Percentiles rank a stretch among this genome's conserved stretches.
Evolutionary conservation across 768 basidiomycete species (phyloP).

Genomic region (Candolleomyces eurysporus): DNA sequence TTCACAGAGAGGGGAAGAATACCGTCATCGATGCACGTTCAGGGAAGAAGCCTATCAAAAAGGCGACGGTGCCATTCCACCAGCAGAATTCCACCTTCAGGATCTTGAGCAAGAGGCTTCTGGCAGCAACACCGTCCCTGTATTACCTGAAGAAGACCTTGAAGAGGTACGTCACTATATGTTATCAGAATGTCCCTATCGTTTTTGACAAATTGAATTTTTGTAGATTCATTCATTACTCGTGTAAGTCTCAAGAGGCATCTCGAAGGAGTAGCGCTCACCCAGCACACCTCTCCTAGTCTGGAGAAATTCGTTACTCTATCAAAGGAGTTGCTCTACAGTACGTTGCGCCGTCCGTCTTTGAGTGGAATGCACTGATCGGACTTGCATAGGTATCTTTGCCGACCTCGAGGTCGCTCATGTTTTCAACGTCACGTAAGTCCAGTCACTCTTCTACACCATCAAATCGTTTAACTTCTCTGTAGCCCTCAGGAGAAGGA

Average conservation of each 20-base stretch:
- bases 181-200: not conserved
- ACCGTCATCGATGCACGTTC: conserved; percentile 19
- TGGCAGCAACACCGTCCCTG: conserved; percentile 19
- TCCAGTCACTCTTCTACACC: not conserved
- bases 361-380: not conserved
- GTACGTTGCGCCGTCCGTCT: not conserved
- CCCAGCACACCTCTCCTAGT: conserved; percentile 9
- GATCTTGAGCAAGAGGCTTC: not conserved
- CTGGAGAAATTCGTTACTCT: no score
- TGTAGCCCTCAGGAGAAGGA: conserved; percentile 41
- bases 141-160: conserved; percentile 40
- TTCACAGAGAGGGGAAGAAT: conserved; percentile 41
- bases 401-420: conserved; percentile 52
- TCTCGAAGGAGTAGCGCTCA: not conserved
- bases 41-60: conserved; percentile 25
- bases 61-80: conserved; percentile 29
- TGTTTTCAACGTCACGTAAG: conserved; percentile 42
- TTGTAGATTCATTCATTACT: conserved; percentile 53
- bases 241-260: conserved; percentile 36
- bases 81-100: conserved; percentile 41
- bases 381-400: conserved; percentile 42
- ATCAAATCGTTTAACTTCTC: not conserved
- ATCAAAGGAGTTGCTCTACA: conserved; percentile 26
- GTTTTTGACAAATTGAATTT: not conserved
- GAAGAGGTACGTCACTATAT: conserved; percentile 45